A percentile compares a stretch with the other conserved stretches of the same genome.
Conservation (phyloP, 441 rosid species). For the Populus hybrid region DNA sequence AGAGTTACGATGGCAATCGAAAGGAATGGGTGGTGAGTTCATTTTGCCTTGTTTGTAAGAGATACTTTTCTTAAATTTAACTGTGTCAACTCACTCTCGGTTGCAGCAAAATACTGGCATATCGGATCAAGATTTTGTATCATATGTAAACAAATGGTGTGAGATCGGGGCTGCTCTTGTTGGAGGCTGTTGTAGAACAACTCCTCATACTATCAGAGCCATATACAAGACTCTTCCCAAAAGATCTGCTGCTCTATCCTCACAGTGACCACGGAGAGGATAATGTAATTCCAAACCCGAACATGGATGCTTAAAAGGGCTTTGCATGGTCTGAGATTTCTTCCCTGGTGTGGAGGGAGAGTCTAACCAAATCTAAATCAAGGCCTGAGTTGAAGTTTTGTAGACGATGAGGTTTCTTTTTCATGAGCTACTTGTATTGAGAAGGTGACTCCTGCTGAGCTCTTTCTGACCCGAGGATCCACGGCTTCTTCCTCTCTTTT, state of each 20-base stretch:
- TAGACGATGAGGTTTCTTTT: background rate
- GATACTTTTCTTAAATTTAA: too few relatives aligned
- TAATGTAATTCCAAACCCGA: background rate
- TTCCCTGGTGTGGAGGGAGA: background rate
- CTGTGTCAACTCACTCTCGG: constrained; percentile 1
- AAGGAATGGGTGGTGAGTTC: constrained; percentile 89
- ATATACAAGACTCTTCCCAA: constrained; percentile 45
- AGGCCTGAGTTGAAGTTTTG: background rate
- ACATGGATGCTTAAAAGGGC: background rate
- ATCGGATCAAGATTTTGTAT: constrained; percentile 69
- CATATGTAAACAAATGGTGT: constrained; percentile 66
- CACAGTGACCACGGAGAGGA: background rate
- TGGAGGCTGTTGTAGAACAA: constrained; percentile 89
- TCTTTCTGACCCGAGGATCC: background rate
- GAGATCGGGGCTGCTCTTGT: constrained; percentile 73
- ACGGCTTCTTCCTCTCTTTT: too few relatives aligned
- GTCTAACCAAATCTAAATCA: background rate
- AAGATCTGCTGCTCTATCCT: constrained; percentile 17
- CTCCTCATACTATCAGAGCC: constrained; percentile 71
- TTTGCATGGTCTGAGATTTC: background rate
- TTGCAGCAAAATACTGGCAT: constrained; percentile 78
- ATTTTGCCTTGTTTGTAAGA: too few relatives aligned
- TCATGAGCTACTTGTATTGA: background rate
- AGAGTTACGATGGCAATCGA: constrained; percentile 57
- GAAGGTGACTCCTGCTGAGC: too few relatives aligned